Percentiles rank a stretch among this genome's conserved stretches.
phyloP scores from a whole-genome alignment of 148 eudicot genomes.

The Spergularia bocconei region DNA sequence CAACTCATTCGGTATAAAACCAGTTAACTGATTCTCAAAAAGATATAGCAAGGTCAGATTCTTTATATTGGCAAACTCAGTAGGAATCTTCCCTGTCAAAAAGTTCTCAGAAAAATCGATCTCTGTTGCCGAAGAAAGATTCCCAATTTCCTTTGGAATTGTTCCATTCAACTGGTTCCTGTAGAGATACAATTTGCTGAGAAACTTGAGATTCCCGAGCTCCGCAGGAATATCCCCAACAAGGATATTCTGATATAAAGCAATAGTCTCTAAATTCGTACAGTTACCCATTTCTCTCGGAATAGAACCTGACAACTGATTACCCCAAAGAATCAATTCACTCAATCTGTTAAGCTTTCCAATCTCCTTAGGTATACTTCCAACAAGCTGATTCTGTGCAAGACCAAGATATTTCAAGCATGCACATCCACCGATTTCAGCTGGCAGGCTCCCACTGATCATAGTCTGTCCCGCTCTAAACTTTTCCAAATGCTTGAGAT shows the following conservation, averaged over 20 bases:
- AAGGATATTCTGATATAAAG: slow-evolving; percentile 79
- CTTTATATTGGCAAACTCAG: slow-evolving; percentile 55
- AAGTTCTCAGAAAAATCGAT: slow-evolving; percentile 87
- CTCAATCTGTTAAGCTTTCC: slow-evolving; percentile 64
- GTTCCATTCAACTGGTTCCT: slow-evolving; percentile 81
- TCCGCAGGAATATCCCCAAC: slow-evolving; percentile 73
- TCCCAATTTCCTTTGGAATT: slow-evolving; percentile 78
- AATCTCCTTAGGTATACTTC: slow-evolving; percentile 70
- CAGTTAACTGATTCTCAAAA: slow-evolving; percentile 73
- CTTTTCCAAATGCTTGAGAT: slow-evolving; percentile 48
- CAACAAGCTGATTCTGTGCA: slow-evolving; percentile 72
- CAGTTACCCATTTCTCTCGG: slow-evolving; percentile 84
- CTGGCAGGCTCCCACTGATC: slow-evolving; percentile 69
- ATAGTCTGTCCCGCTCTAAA: slow-evolving; percentile 86
- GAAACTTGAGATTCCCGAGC: slow-evolving; percentile 54
- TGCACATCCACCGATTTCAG: slow-evolving; percentile 68
- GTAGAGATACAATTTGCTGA: slow-evolving; percentile 60
- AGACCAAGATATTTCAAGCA: slow-evolving; percentile 68
- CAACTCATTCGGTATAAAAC: slow-evolving; percentile 68
- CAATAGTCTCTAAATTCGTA: slow-evolving; percentile 65
- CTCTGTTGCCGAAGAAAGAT: slow-evolving; percentile 63
- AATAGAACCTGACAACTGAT: slow-evolving; percentile 60
- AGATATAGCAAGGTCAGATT: slow-evolving; percentile 61
- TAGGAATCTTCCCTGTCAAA: slow-evolving; percentile 73
- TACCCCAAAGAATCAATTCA: slow-evolving; percentile 73